Conservation (phyloP, 2,329 filamentous ascomycete species). For the Furcasterigmium sp. region DNA sequence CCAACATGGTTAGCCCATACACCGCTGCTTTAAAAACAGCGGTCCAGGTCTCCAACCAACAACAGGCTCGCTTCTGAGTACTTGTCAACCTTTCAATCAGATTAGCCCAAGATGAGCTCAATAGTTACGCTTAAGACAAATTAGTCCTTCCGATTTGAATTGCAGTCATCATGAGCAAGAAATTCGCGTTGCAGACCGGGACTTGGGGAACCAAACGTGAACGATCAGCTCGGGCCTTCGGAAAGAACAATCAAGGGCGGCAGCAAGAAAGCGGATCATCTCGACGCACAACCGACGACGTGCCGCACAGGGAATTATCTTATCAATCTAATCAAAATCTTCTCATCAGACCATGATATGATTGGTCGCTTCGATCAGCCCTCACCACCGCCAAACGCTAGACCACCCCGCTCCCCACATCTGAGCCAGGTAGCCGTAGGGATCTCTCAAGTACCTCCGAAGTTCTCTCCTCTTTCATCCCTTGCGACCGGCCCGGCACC, state of each 20-base stretch:
- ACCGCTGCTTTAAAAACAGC: no score
- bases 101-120: no score
- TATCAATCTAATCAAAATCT: conserved; percentile 38
- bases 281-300: background rate
- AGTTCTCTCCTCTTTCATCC: background rate
- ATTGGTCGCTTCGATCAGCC: conserved; percentile 2
- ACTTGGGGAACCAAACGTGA: no score
- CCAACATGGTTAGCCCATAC: background rate
- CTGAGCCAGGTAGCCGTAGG: background rate
- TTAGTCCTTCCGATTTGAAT: no score
- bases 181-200: no score
- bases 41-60: no score
- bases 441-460: background rate
- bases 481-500: no score
- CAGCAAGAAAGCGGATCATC: background rate
- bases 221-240: no score
- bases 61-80: no score
- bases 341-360: conserved; percentile 1
- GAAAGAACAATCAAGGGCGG: background rate
- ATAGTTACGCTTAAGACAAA: no score
- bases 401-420: background rate
- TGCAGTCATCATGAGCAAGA: no score
- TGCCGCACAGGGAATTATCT: conserved; percentile 25
- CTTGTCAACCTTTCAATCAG: no score
- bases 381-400: background rate